Base-by-base conservation (phyloP, 176 grass and related monocot species). In the Alopecurus myosuroides region DNA sequence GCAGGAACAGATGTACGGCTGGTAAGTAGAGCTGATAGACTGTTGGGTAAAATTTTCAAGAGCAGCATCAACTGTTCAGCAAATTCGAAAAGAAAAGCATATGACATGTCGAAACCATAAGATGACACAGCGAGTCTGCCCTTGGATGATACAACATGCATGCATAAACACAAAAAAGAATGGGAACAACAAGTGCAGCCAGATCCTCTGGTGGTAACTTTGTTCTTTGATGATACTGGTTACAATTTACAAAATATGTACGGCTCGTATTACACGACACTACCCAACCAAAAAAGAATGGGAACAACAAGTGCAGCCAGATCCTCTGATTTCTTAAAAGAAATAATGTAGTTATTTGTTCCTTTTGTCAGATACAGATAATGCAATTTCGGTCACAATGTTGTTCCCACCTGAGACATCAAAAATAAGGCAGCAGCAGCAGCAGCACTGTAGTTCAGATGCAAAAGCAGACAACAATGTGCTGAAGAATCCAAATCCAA, bases 161-260 rank as follows among this genome's bases (percentile, higher is more conserved):
- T 48, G n/a, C n/a, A 65, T 11, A 85, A 2, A 48, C 58, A 68
- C 50, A 41, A 1, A 81, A 41, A 85, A 56, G 11, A n/a, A n/a
- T n/a, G n/a, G n/a, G n/a, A n/a, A n/a, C n/a, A n/a, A n/a, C n/a
- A n/a, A n/a, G n/a, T n/a, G n/a, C n/a, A n/a, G n/a, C n/a, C n/a
- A n/a, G n/a, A n/a, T n/a, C n/a, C n/a, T n/a, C n/a, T n/a, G 37
- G 2, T 39, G 5, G 18, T 33, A 77, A 34, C 0, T 74, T 78
- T 37, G 19, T 11, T 46, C 15, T 53, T 90, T 66, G 15, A n/a
- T 28, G n/a, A n/a, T n/a, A 86, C 39, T 10, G 33, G 35, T 80
- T 80, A 86, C 73, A 77, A 64, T 81, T 69, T 69, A 37, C 76
- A 77, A 15, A 77, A 29, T 87, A 90, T 74, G 50, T 66, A 79